Conservation (phyloP, 2,329 filamentous ascomycete genomes). For the Uncinocarpus reesii region DNA sequence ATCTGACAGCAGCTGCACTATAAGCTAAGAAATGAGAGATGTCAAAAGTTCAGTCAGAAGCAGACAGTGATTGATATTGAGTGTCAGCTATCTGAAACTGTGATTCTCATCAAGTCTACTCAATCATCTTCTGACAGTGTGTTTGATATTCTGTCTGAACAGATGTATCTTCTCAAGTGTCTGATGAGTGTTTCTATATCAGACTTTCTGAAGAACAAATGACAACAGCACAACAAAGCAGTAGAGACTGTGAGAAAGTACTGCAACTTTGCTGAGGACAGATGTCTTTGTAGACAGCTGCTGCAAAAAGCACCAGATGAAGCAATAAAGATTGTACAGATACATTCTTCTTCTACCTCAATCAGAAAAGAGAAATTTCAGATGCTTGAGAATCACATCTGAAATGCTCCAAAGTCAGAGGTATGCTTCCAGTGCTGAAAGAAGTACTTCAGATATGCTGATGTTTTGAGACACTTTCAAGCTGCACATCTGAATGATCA, state of each 20-base stretch:
- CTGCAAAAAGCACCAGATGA: not conserved
- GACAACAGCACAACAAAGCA: conserved; percentile 17
- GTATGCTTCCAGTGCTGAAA: conserved; percentile 4
- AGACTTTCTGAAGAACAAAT: conserved; percentile 21
- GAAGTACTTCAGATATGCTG: conserved; percentile 1
- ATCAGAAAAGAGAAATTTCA: not conserved
- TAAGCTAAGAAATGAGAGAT: not conserved
- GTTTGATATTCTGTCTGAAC: conserved; percentile 14
- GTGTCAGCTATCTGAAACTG: conserved; percentile 16
- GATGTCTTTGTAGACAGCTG: conserved; percentile 7
- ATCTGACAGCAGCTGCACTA: conserved; percentile 9
- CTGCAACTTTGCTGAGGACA: conserved; percentile 18
- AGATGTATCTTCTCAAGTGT: conserved; percentile 20
- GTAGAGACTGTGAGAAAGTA: conserved; percentile 18
- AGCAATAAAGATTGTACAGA: not conserved
- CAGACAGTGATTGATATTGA: conserved; percentile 13
- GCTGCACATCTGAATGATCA: not conserved
- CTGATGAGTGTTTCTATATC: conserved; percentile 20
- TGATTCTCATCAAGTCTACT: conserved; percentile 6
- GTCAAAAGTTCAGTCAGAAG: not conserved
- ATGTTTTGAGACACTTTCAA: conserved; percentile 4
- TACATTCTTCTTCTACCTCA: not conserved
- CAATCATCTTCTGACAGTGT: not conserved
- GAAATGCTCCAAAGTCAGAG: not conserved
- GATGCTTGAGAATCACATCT: not conserved